Evolutionary conservation across 306 rosid genomes (phyloP), one percentile per base, ranked within the genome.

Genomic region (Sindora glabra): DNA sequence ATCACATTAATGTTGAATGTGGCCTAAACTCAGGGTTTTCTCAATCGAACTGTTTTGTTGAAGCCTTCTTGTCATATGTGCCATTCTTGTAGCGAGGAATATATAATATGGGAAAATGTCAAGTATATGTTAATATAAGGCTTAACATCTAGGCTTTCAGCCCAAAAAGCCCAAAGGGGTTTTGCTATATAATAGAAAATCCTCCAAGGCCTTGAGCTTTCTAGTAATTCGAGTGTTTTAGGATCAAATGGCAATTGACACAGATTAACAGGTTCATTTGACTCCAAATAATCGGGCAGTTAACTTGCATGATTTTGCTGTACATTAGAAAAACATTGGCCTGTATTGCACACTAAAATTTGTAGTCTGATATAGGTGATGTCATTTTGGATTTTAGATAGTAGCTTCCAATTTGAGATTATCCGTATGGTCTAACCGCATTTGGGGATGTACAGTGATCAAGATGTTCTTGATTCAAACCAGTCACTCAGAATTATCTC

Each of bases 401-500:
- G 12, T 23, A 56, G 17, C 39, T 38, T 1, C 16, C 47, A 65
- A 7, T 19, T 33, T 14, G 14, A n/a, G 33, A 49, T 18, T 46
- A 6, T 57, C 29, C 30, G 19, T 45, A 71, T 48, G 52, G 42
- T 33, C 67, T 69, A 45, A 65, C 25, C 40, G 61, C 9, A 38
- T 74, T 64, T 33, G 40, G 46, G 69, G 39, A 40, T 62, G 9
- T 69, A 30, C 88, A 89, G 99, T 60, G 95, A 80, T 53, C 85
- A 79, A 67, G 82, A 65, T 67, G 61, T 84, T 62, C 71, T 65
- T 68, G 58, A 56, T 69, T 76, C 89, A 47, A 78, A 77, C 73
- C 86, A 80, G 69, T 83, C 96, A 19, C 55, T 92, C 54, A 78
- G 87, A 75, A 86, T 92, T 67, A 90, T 92, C 61, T 89, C 86